Percentiles rank a stretch among this genome's conserved stretches.
Evolutionary conservation across 2,329 filamentous ascomycete genomes (phyloP).

Genomic region (Phialemoniopsis sp.): DNA sequence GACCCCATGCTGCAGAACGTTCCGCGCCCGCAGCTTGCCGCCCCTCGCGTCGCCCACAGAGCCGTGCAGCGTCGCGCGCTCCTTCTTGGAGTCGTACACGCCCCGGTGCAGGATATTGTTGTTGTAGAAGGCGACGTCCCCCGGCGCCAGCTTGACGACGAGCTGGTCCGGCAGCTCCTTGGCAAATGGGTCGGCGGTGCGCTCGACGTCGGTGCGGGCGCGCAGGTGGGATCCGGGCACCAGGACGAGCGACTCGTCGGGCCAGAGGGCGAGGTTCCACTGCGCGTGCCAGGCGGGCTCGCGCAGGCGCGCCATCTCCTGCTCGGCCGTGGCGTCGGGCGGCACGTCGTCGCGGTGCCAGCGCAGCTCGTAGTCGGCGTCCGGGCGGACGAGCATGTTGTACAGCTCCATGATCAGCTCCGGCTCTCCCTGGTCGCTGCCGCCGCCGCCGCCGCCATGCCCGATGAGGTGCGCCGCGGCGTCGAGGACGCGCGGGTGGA

Average conservation of each 20-base stretch:
- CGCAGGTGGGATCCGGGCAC: constrained; percentile 74
- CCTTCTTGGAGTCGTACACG: constrained; percentile 53
- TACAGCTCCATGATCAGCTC: constrained; percentile 81
- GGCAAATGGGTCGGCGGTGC: constrained; percentile 58
- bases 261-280: constrained; percentile 80
- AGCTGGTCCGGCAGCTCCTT: constrained; percentile 56
- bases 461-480: no score
- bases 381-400: constrained; percentile 77
- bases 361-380: constrained; percentile 64
- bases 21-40: constrained; percentile 56
- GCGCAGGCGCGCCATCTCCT: constrained; percentile 60
- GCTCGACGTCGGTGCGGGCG: constrained; percentile 65
- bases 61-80: constrained; percentile 70
- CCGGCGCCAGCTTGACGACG: constrained; percentile 62
- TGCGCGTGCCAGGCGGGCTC: constrained; percentile 71
- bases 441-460: constrained; percentile 23
- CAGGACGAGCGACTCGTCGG: constrained; percentile 69
- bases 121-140: constrained; percentile 84
- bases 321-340: constrained; percentile 57
- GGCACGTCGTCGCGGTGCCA: constrained; percentile 87
- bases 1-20: constrained; percentile 72
- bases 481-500: no score
- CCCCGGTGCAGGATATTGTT: constrained; percentile 82
- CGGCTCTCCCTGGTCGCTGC: constrained; percentile 1
- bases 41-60: constrained; percentile 60